These are phyloP conservation scores for Penicillium italicum DNA, from an alignment of 2,329 filamentous ascomycete genomes.

Conservation along the genomic window DNA sequence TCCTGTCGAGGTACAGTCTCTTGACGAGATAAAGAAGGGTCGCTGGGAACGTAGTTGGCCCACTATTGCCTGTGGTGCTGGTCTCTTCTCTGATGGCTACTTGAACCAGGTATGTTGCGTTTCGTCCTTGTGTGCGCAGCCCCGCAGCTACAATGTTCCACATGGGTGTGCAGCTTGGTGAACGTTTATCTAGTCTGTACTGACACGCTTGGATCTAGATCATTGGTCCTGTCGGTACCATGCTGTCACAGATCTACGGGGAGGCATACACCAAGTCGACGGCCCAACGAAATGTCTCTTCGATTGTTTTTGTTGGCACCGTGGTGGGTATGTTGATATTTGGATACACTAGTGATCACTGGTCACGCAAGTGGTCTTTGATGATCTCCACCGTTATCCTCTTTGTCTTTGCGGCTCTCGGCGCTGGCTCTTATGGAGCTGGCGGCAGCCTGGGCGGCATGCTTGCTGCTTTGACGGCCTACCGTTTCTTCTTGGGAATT, in stretches of 20 bases:
- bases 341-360: slow-evolving; percentile 77
- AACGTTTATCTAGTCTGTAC: neutral
- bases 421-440: slow-evolving; percentile 71
- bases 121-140: neutral
- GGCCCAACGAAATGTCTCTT: slow-evolving; percentile 70
- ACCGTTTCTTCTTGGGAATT: slow-evolving; percentile 76
- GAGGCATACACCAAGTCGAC: slow-evolving; percentile 64
- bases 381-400: slow-evolving; percentile 78
- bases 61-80: slow-evolving; percentile 82
- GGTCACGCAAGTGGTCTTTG: slow-evolving; percentile 77
- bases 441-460: slow-evolving; percentile 66
- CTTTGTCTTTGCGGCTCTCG: slow-evolving; percentile 77
- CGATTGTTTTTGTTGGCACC: slow-evolving; percentile 82
- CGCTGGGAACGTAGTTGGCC: slow-evolving; percentile 61
- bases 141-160: neutral
- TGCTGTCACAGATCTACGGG: slow-evolving; percentile 66
- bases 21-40: slow-evolving; percentile 32
- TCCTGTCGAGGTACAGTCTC: slow-evolving; percentile 21
- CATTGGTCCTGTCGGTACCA: slow-evolving; percentile 81
- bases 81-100: slow-evolving; percentile 88
- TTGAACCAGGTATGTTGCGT: slow-evolving; percentile 69
- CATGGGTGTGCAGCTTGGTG: neutral
- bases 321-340: slow-evolving; percentile 79
- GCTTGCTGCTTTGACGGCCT: slow-evolving; percentile 74
- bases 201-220: slow-evolving; percentile 48